These are phyloP conservation scores for Ilyonectria mors-panacis DNA, from an alignment of 2,329 filamentous ascomycete species.

Conservation along the genomic window DNA sequence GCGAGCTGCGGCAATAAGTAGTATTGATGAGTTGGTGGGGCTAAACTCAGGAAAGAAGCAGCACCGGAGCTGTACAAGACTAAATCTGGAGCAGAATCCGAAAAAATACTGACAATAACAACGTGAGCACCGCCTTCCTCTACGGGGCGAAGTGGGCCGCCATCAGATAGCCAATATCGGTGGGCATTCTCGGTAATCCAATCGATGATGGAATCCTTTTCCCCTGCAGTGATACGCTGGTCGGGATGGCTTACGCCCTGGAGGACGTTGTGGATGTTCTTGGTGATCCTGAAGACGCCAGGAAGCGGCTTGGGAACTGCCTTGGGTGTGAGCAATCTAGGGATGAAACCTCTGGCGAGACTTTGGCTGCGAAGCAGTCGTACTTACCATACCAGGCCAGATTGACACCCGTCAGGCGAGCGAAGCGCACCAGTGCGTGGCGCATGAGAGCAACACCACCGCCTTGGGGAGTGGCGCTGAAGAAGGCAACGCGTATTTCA, in stretches of 20 bases:
- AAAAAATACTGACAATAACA: conserved; percentile 67
- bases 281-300: conserved; percentile 86
- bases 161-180: conserved; percentile 79
- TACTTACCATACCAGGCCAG: conserved; percentile 78
- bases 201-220: conserved; percentile 74
- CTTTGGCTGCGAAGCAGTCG: no score
- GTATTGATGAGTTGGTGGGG: background rate
- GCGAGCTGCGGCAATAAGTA: background rate
- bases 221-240: conserved; percentile 73
- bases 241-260: conserved; percentile 80
- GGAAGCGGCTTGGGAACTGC: conserved; percentile 83
- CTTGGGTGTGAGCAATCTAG: background rate
- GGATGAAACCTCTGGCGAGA: no score
- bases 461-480: conserved; percentile 86
- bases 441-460: conserved; percentile 87
- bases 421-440: conserved; percentile 82
- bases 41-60: no score
- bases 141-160: conserved; percentile 75
- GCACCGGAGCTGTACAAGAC: background rate
- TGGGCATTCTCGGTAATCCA: conserved; percentile 83
- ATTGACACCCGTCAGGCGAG: conserved; percentile 76
- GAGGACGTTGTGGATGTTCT: conserved; percentile 90
- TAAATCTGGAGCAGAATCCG: background rate
- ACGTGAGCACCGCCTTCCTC: conserved; percentile 82
- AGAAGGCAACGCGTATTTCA: conserved; percentile 81